Base-by-base conservation (phyloP, 768 basidiomycete genomes). In the Nidularia pulvinata region DNA sequence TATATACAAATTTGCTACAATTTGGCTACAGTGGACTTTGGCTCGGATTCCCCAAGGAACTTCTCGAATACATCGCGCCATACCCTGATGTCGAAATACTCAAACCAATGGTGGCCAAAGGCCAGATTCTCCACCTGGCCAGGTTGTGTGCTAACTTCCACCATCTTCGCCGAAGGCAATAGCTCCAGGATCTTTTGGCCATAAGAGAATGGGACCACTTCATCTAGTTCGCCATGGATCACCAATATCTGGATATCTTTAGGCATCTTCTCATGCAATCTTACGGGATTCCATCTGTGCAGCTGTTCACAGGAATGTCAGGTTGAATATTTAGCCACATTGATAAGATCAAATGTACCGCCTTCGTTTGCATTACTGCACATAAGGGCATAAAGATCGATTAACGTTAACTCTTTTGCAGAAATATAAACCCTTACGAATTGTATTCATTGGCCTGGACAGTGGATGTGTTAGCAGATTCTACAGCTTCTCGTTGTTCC, bases 41-140 rank as follows among this genome's bases (percentile, higher is more conserved):
- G 14, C 13, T 10, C 10, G 45, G 10, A 30, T 46, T 53, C 5
- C 19, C 53, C 46, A 32, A 75, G 55, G 50, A 79, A 79, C 34
- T 53, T 58, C 51, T 73, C 70, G 1, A 77, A 55, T 5, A 74
- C 73, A 46, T 69, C 68, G 19, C 57, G 56, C 77, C 77, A 79
- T 36, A 76, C 63, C 48, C 63, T 61, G 5, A 72, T 58, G 53
- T 72, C 71, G 52, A 79, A 79, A 56, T 78, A 80, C 56, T 78
- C 78, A 53, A 67, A 73, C 78, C 75, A 79, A 36, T 71, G 58
- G 57, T 78, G 77, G 3, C 77, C 77, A 53, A 79, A 78, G 2
- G 61, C 67, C 30, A 69, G 59, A 50, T 50, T 66, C 22, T 72
- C 69, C 13, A 79, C 61, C 51, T 73, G 68, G 0, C 72, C 76